A percentile compares a stretch with the other conserved stretches of the same genome.
These are phyloP conservation scores for Chlamydomonas sphaeroides DNA, from an alignment of 139 green algal genomes.

Conservation along the genomic window DNA sequence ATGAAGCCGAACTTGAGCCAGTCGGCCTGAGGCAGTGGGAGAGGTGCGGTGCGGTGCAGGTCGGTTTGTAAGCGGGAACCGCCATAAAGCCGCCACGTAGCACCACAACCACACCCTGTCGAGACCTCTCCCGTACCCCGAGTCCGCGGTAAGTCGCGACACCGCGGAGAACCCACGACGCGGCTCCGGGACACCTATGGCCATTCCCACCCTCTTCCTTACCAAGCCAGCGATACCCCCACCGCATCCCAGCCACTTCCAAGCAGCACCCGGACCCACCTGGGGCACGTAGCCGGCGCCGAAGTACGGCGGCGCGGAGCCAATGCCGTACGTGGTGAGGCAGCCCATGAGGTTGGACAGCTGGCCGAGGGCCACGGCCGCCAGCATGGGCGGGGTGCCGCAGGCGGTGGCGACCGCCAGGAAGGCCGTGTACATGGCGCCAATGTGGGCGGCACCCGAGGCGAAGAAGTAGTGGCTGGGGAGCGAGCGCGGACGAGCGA, in stretches of 20 bases:
- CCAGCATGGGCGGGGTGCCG: slow-evolving; percentile 79
- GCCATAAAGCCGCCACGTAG: no score
- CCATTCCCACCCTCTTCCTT: no score
- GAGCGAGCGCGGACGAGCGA: no score
- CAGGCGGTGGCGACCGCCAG: slow-evolving; percentile 94
- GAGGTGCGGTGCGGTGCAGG: not conserved
- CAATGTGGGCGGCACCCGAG: slow-evolving; percentile 97
- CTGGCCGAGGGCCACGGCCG: slow-evolving; percentile 77
- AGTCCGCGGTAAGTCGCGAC: no score
- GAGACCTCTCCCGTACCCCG: no score
- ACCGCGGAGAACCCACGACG: no score
- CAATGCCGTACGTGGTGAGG: slow-evolving; percentile 99
- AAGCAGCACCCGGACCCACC: no score
- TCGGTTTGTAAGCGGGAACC: no score
- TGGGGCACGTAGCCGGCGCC: slow-evolving; percentile 83
- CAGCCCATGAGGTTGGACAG: slow-evolving; percentile 99
- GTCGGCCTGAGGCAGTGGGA: slow-evolving; percentile 69
- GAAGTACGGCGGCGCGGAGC: slow-evolving; percentile 96
- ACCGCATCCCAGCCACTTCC: no score
- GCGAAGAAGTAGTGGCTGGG: slow-evolving; percentile 99
- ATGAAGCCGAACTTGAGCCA: slow-evolving; percentile 96
- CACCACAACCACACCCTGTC: no score
- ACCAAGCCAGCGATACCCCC: no score
- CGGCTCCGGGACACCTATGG: no score
- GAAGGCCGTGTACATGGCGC: slow-evolving; percentile 99